Base-by-base conservation (phyloP, 257 asterid genomes). In the Capsicum rhomboideum region DNA sequence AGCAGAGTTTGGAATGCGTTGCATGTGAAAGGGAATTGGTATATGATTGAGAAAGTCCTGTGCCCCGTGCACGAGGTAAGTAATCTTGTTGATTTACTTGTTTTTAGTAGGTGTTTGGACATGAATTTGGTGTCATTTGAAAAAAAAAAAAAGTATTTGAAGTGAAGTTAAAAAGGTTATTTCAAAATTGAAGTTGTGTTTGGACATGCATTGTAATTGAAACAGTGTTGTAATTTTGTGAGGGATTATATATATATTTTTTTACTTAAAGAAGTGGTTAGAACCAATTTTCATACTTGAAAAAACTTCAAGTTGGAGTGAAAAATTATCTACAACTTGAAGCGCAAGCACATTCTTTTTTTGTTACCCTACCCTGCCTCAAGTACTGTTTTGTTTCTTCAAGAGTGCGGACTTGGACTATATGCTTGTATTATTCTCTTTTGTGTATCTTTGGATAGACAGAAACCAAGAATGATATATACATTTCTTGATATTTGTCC, bases 1-100 rank as follows among this genome's bases (percentile, higher is more conserved):
- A 85, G 83, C 79, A 85, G 93, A 52, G 87, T 92, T 49, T 92
- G 97, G 97, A 86, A 85, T 29, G 88, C 88, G 1, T 23, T 92
- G 80, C 40, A 34, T 49, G 87, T 83, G 93, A 84, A 82, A 1
- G 83, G 52, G 40, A 91, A 90, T 78, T 75, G 87, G 42, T 78
- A n/a, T 10, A 69, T 90, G 37, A 75, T 92, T 8, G 81, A 83
- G 78, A 87, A 85, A 52, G 80, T 90, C 54, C 80, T 93, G n/a
- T 4, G 78, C 84, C 49, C 63, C 44, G 63, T 74, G 68, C 80
- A 52, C 16, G 21, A 68, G 93, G 97, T 93, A 84, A 67, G 90
- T 40, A 2, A 37, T 66, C 23, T 23, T 50, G 61, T 64, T 44
- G 42, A 68, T 40, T 72, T 46, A 42, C 61, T 44, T 1, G 1